Conservation (phyloP, 1,284 basidiomycete genomes). For the Waitea zeae region DNA sequence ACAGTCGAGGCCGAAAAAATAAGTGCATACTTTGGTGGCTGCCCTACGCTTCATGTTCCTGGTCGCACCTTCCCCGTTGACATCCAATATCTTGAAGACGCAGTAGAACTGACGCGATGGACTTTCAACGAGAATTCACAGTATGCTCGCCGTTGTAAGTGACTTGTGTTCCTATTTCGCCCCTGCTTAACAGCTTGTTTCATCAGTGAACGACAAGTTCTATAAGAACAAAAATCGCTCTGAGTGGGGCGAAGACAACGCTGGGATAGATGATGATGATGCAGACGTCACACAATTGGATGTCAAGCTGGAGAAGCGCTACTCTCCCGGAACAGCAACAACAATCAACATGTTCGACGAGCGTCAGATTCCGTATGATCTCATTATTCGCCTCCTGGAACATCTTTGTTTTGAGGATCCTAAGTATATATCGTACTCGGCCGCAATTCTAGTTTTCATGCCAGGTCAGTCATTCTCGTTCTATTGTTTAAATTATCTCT, state of each 20-base stretch:
- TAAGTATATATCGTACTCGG: conserved; percentile 42
- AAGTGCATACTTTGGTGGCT: conserved; percentile 83
- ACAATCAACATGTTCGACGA: conserved; percentile 86
- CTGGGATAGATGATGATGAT: conserved; percentile 52
- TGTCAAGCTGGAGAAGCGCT: conserved; percentile 53
- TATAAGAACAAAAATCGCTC: conserved; percentile 39
- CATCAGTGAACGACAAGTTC: conserved; percentile 43
- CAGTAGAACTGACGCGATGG: conserved; percentile 80
- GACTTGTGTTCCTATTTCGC: too few species aligned
- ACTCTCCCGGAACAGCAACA: conserved; percentile 53
- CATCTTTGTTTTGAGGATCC: conserved; percentile 65
- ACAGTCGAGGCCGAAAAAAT: conserved; percentile 93
- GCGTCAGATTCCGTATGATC: conserved; percentile 77
- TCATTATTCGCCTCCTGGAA: conserved; percentile 79
- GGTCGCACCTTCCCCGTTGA: conserved; percentile 97
- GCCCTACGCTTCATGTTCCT: conserved; percentile 79
- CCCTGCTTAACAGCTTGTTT: too few species aligned
- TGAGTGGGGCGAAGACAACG: conserved; percentile 64
- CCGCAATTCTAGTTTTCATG: conserved; percentile 85
- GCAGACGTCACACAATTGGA: conserved; percentile 28
- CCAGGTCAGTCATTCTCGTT: neutral
- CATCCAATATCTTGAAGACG: conserved; percentile 82
- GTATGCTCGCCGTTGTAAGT: conserved; percentile 62
- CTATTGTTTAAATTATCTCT: neutral
- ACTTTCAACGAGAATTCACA: conserved; percentile 70